Percentiles rank a stretch among this genome's conserved stretches.
Evolutionary conservation across 2,329 filamentous ascomycete species (phyloP).

Genomic region (Diaporthe batatas): DNA sequence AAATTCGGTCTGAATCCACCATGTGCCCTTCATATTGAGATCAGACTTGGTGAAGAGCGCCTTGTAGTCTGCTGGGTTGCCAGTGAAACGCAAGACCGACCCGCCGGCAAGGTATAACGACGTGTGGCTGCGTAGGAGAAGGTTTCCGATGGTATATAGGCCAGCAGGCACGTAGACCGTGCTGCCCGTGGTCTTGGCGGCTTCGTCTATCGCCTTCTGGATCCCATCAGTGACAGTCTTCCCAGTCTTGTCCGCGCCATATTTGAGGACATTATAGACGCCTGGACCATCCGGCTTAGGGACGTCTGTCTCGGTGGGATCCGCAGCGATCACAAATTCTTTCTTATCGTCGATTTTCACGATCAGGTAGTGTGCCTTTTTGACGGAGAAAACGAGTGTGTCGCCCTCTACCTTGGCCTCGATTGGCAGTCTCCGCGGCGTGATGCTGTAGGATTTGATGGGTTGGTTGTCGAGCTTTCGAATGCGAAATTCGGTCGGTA

Average conservation of each 20-base stretch:
- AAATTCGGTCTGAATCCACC: conserved; percentile 18
- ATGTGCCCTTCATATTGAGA: conserved; percentile 11
- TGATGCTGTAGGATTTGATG: conserved; percentile 9
- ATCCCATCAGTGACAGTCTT: conserved; percentile 8
- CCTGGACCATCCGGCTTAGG: background rate
- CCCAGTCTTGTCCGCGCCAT: conserved; percentile 12
- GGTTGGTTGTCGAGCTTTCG: conserved; percentile 11
- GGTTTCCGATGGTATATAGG: conserved; percentile 12
- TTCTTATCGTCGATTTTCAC: conserved; percentile 17
- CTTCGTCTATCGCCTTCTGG: conserved; percentile 3
- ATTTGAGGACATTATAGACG: conserved; percentile 10
- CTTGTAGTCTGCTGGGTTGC: conserved; percentile 1
- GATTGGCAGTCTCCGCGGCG: background rate
- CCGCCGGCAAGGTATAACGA: conserved; percentile 4
- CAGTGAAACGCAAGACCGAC: conserved; percentile 5
- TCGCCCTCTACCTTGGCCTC: conserved; percentile 10
- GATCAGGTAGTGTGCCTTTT: conserved; percentile 17
- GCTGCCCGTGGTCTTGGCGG: conserved; percentile 4
- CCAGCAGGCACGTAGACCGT: conserved; percentile 2
- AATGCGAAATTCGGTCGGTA: background rate
- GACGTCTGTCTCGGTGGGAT: background rate
- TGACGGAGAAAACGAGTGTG: conserved; percentile 5
- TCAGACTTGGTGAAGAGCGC: conserved; percentile 17
- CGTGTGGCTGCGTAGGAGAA: conserved; percentile 17
- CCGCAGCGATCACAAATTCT: conserved; percentile 4